Conservation (phyloP, 176 grass and related monocot species). For the Zoysia japonica region DNA sequence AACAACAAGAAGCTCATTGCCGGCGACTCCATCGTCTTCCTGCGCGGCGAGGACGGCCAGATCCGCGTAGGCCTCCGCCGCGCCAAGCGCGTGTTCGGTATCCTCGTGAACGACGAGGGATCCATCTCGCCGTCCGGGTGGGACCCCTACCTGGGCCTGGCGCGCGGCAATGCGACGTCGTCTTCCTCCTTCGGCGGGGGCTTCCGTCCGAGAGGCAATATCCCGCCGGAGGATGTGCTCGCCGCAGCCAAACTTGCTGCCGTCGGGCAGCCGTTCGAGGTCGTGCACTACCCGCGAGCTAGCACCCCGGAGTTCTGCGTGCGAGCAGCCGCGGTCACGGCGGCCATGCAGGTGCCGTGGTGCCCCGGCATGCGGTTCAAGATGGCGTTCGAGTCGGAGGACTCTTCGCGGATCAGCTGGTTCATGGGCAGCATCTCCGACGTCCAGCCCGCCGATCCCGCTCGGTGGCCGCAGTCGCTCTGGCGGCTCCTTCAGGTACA, state of each 20-base stretch:
- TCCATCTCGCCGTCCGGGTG: constrained; percentile 40
- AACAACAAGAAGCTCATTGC: constrained; percentile 73
- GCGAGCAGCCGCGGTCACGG: constrained; percentile 47
- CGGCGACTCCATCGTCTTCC: constrained; percentile 87
- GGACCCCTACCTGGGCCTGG: constrained; percentile 33
- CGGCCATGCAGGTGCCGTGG: constrained; percentile 67
- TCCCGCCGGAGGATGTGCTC: constrained; percentile 60
- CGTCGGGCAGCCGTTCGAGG: constrained; percentile 66
- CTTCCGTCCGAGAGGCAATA: background rate
- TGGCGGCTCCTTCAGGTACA: constrained; percentile 87
- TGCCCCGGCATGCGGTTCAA: constrained; percentile 79
- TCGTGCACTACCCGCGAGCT: constrained; percentile 75
- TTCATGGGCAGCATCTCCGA: constrained; percentile 82
- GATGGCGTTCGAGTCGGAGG: constrained; percentile 97
- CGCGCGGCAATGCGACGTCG: constrained; percentile 34
- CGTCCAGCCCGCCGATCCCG: constrained; percentile 57
- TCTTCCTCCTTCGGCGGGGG: background rate
- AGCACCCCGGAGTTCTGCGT: constrained; percentile 72
- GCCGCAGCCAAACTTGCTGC: constrained; percentile 58
- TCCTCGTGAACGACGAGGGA: background rate
- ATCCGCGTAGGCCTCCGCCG: constrained; percentile 74
- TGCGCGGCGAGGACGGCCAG: constrained; percentile 63
- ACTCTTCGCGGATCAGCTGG: constrained; percentile 95
- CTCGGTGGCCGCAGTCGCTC: constrained; percentile 66
- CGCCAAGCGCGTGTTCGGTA: constrained; percentile 43